A percentile compares a stretch with the other conserved stretches of the same genome.
Evolutionary conservation across 768 basidiomycete species (phyloP).

Genomic region (Rhodosporidiobolus sp.): DNA sequence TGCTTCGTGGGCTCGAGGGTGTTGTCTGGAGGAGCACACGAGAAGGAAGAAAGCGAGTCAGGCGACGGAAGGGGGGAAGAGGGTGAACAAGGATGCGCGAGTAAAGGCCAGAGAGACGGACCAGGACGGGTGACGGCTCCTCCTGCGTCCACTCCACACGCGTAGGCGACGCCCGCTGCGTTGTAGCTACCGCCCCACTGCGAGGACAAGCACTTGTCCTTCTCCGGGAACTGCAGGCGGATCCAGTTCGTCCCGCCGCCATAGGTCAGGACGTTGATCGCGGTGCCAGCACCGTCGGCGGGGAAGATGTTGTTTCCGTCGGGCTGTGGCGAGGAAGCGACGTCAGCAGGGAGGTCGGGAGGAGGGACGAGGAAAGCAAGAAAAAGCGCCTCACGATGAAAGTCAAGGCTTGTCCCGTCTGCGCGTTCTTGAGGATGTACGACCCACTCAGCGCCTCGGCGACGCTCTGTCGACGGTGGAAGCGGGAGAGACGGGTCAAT

Average conservation of each 20-base stretch:
- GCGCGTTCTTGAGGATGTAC: constrained; percentile 7
- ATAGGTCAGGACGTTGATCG: neutral
- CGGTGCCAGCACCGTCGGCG: neutral
- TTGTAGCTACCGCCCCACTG: constrained; percentile 17
- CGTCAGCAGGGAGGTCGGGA: neutral
- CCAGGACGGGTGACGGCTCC: neutral
- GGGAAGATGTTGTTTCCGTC: constrained; percentile 6
- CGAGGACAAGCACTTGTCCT: constrained; percentile 21
- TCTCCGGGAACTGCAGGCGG: constrained; percentile 5
- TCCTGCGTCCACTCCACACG: constrained; percentile 5
- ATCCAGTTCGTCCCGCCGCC: neutral
- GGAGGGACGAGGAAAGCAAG: neutral
- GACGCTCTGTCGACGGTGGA: neutral
- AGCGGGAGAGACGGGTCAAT: neutral
- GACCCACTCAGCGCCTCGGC: neutral
- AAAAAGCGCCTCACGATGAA: neutral
- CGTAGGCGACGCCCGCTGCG: constrained; percentile 14
- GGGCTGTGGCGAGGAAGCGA: neutral
- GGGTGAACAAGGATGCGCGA: neutral
- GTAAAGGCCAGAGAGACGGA: neutral
- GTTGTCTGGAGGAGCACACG: neutral
- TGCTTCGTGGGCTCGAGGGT: constrained; percentile 29
- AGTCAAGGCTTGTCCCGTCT: constrained; percentile 2
- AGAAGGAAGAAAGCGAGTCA: neutral
- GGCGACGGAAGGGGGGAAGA: neutral